Percentiles rank a stretch among this genome's conserved stretches.
Conservation (phyloP, 108 stramenopile genomes). For the Seminavis robusta region DNA sequence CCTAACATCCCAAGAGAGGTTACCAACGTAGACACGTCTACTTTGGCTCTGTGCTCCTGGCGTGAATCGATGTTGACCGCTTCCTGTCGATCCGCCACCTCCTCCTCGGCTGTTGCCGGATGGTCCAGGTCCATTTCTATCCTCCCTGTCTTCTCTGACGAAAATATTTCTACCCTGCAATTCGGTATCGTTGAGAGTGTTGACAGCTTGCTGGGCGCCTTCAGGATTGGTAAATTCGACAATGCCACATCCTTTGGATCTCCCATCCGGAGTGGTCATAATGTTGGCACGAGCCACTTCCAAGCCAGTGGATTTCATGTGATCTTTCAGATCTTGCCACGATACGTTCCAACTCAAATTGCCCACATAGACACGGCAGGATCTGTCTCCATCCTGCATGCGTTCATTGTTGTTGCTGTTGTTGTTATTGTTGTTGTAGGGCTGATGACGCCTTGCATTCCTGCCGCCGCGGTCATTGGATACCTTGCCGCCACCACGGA, state of each 20-base stretch:
- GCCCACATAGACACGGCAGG: slow-evolving; percentile 79
- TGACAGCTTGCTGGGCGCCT: slow-evolving; percentile 61
- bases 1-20: slow-evolving; percentile 75
- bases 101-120: neutral
- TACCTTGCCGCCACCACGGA: too few species aligned
- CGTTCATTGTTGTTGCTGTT: neutral
- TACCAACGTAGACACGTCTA: slow-evolving; percentile 84
- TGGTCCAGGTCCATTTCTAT: slow-evolving; percentile 1
- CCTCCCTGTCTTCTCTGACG: slow-evolving; percentile 70
- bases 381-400: neutral
- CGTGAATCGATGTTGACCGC: slow-evolving; percentile 33
- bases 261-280: slow-evolving; percentile 65
- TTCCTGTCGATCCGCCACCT: slow-evolving; percentile 13
- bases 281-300: slow-evolving; percentile 82
- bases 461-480: too few species aligned
- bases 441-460: too few species aligned
- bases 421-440: too few species aligned
- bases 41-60: slow-evolving; percentile 41
- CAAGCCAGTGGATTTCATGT: slow-evolving; percentile 80
- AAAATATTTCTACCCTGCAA: slow-evolving; percentile 64
- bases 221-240: slow-evolving; percentile 75
- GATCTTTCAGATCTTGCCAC: slow-evolving; percentile 95
- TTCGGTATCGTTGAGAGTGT: slow-evolving; percentile 74
- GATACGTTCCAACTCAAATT: slow-evolving; percentile 80
- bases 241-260: slow-evolving; percentile 90